A percentile compares a stretch with the other conserved stretches of the same genome.
Evolutionary conservation across 2,329 filamentous ascomycete species (phyloP).

Genomic region (Penicillium sumatraense): DNA sequence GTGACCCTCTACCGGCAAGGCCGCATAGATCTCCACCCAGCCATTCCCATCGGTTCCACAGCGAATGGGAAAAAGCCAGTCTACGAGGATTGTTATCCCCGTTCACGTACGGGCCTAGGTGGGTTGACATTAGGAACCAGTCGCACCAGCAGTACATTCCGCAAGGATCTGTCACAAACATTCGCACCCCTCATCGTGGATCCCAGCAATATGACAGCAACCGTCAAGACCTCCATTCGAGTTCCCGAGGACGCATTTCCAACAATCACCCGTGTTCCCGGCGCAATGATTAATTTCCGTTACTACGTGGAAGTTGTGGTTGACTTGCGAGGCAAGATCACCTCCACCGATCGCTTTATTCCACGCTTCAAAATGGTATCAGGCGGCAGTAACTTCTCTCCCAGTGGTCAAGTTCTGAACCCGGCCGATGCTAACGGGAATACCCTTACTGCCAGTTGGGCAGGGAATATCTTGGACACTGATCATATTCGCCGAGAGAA

Average conservation of each 20-base stretch:
- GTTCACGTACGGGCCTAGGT: slow-evolving; percentile 82
- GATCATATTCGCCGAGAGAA: slow-evolving; percentile 85
- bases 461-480: slow-evolving; percentile 79
- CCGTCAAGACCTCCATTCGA: slow-evolving; percentile 80
- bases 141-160: slow-evolving; percentile 87
- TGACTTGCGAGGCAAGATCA: slow-evolving; percentile 85
- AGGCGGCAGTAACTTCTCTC: slow-evolving; percentile 49
- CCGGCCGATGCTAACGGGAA: slow-evolving; percentile 37
- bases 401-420: slow-evolving; percentile 43
- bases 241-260: slow-evolving; percentile 91
- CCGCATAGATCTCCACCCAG: slow-evolving; percentile 79
- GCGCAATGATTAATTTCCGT: slow-evolving; percentile 92
- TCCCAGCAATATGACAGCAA: slow-evolving; percentile 74
- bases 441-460: slow-evolving; percentile 47
- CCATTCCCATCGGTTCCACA: slow-evolving; percentile 62
- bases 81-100: slow-evolving; percentile 84
- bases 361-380: slow-evolving; percentile 59
- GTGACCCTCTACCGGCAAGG: slow-evolving; percentile 91
- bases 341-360: slow-evolving; percentile 70
- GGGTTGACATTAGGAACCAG: slow-evolving; percentile 85
- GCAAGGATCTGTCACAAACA: slow-evolving; percentile 89
- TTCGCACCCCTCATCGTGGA: slow-evolving; percentile 89
- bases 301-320: slow-evolving; percentile 93
- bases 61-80: slow-evolving; percentile 71
- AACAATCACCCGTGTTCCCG: slow-evolving; percentile 86